phyloP scores from a whole-genome alignment of 2,329 filamentous ascomycete genomes.

The Sclerotinia borealis region DNA sequence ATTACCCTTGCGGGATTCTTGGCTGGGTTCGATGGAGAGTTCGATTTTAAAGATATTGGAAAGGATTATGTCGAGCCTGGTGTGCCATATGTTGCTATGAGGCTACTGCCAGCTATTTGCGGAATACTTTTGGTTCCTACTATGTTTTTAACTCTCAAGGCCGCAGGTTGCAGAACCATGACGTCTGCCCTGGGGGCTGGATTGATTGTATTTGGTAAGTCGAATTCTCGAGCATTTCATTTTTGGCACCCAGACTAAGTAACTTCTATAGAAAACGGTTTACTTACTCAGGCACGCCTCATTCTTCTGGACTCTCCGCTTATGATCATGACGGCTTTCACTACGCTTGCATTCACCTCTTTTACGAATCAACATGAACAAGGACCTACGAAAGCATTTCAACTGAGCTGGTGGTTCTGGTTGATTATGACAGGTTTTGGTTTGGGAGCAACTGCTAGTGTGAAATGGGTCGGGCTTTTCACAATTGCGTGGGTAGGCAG shows the following conservation, averaged over 20 bases:
- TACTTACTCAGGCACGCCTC: conserved; percentile 88
- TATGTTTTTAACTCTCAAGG: conserved; percentile 93
- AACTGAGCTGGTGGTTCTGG: conserved; percentile 97
- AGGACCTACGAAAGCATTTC: conserved; percentile 81
- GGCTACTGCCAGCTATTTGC: conserved; percentile 82
- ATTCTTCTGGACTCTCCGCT: conserved; percentile 95
- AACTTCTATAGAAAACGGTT: conserved; percentile 69
- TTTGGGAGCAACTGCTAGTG: conserved; percentile 83
- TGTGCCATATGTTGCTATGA: conserved; percentile 97
- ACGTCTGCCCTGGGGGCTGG: conserved; percentile 78
- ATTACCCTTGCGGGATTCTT: conserved; percentile 93
- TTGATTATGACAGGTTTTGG: conserved; percentile 78
- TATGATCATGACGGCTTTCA: conserved; percentile 88
- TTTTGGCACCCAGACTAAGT: conserved; percentile 21
- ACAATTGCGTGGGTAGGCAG: conserved; percentile 96
- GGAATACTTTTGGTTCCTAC: conserved; percentile 83
- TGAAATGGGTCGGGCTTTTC: conserved; percentile 98
- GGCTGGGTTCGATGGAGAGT: conserved; percentile 89
- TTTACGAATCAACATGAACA: conserved; percentile 97
- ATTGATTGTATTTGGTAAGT: conserved; percentile 81
- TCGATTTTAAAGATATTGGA: conserved; percentile 99
- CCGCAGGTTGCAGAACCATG: conserved; percentile 78
- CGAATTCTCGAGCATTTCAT: conserved; percentile 12
- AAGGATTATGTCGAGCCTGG: conserved; percentile 95
- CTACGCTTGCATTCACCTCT: conserved; percentile 80